phyloP scores from a whole-genome alignment of 2,329 filamentous ascomycete genomes.

The Incumbomyces delicatus region DNA sequence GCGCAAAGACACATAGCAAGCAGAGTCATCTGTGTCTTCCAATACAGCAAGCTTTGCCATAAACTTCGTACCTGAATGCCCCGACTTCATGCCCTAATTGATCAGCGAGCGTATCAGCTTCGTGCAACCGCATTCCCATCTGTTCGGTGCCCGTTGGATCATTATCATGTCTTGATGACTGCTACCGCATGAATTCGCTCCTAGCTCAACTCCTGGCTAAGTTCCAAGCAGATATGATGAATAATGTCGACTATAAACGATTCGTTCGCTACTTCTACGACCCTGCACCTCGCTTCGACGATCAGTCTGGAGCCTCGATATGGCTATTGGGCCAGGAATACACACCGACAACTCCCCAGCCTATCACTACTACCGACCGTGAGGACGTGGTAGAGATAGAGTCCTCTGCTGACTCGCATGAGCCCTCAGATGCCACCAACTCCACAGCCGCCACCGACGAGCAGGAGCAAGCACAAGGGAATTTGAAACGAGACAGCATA shows the following conservation, averaged over 20 bases:
- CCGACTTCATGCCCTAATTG: too few species aligned
- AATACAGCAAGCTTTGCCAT: too few species aligned
- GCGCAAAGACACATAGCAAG: too few species aligned
- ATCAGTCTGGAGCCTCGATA: slow-evolving; percentile 55
- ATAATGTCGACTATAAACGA: slow-evolving; percentile 65
- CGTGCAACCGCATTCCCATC: neutral
- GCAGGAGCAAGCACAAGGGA: slow-evolving; percentile 6
- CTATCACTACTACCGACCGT: slow-evolving; percentile 20
- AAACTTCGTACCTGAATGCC: too few species aligned
- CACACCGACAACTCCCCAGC: slow-evolving; percentile 23
- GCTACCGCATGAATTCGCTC: slow-evolving; percentile 4
- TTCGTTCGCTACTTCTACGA: slow-evolving; percentile 91
- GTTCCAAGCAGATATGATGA: slow-evolving; percentile 37
- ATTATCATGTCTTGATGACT: slow-evolving; percentile 2
- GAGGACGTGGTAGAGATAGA: slow-evolving; percentile 23
- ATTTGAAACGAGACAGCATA: slow-evolving; percentile 12
- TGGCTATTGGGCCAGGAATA: slow-evolving; percentile 71
- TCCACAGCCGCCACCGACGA: slow-evolving; percentile 13
- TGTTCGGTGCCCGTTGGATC: too few species aligned
- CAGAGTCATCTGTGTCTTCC: too few species aligned
- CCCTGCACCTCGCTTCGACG: slow-evolving; percentile 73
- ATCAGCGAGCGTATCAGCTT: too few species aligned
- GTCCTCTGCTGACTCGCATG: slow-evolving; percentile 20
- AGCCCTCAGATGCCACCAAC: slow-evolving; percentile 16
- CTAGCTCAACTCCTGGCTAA: slow-evolving; percentile 15